Conservation (phyloP, 306 rosid species). For the Sindora glabra region DNA sequence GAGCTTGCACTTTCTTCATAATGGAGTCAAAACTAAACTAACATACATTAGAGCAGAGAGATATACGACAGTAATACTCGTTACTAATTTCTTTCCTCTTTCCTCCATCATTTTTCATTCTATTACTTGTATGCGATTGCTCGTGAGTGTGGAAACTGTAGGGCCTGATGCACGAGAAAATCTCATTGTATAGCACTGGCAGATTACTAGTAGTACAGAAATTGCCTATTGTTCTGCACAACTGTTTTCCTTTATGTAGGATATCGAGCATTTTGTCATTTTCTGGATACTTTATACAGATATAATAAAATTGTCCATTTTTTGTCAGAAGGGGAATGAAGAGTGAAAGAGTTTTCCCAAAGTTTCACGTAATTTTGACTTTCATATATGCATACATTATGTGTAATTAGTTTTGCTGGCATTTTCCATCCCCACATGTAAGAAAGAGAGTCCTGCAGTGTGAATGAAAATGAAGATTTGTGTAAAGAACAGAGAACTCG, state of each 20-base stretch:
- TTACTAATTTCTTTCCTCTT: constrained; percentile 13
- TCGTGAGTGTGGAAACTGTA: constrained; percentile 23
- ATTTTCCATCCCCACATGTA: too few relatives aligned
- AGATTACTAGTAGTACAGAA: constrained; percentile 8
- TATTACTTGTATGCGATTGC: constrained; percentile 61
- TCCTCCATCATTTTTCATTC: constrained; percentile 2
- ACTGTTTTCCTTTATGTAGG: constrained; percentile 6
- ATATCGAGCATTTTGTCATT: neutral
- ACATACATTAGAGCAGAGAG: constrained; percentile 51
- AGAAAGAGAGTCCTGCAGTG: too few relatives aligned
- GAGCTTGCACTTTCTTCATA: constrained; percentile 83
- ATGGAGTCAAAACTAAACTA: constrained; percentile 42
- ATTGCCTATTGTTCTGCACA: constrained; percentile 13
- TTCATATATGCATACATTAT: too few relatives aligned
- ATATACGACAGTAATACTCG: constrained; percentile 25
- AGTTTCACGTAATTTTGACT: too few relatives aligned
- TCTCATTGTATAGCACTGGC: constrained; percentile 48
- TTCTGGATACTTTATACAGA: too few relatives aligned
- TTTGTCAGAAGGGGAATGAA: constrained; percentile 11
- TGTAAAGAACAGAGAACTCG: too few relatives aligned
- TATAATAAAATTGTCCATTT: too few relatives aligned
- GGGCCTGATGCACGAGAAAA: constrained; percentile 23
- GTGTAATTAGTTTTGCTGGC: too few relatives aligned
- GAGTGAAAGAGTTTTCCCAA: too few relatives aligned
- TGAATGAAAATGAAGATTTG: too few relatives aligned